Evolutionary conservation across 2,329 filamentous ascomycete species (phyloP).

Genomic region (Exophiala bonariae): DNA sequence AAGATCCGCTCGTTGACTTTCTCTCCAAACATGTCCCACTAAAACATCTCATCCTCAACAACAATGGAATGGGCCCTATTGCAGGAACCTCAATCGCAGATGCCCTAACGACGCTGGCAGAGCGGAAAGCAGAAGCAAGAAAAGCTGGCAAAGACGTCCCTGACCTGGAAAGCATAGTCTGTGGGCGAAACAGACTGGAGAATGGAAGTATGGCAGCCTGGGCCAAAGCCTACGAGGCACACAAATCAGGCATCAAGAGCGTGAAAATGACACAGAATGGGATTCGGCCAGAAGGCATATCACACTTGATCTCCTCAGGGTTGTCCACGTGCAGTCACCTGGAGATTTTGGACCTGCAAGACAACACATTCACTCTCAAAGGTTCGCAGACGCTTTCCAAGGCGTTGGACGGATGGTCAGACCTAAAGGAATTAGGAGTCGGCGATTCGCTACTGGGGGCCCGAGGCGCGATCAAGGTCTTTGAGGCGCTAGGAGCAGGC

Average conservation of each 20-base stretch:
- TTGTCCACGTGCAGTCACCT: constrained; percentile 69
- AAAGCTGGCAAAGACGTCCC: constrained; percentile 69
- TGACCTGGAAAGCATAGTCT: constrained; percentile 92
- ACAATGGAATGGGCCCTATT: constrained; percentile 92
- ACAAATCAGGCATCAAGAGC: constrained; percentile 72
- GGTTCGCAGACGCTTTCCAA: constrained; percentile 77
- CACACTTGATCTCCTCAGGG: constrained; percentile 74
- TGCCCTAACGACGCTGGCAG: constrained; percentile 77
- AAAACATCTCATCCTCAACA: constrained; percentile 93
- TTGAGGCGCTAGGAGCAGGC: constrained; percentile 70
- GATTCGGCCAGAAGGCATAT: constrained; percentile 90
- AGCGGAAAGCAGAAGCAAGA: constrained; percentile 74
- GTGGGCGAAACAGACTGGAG: constrained; percentile 91
- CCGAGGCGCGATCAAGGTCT: constrained; percentile 74
- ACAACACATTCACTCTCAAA: constrained; percentile 89
- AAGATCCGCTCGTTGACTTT: constrained; percentile 89
- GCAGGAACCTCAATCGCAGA: constrained; percentile 88
- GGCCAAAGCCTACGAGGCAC: constrained; percentile 82
- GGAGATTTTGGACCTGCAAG: constrained; percentile 83
- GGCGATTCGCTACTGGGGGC: constrained; percentile 83
- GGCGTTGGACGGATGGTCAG: constrained; percentile 72
- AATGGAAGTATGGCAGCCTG: constrained; percentile 95
- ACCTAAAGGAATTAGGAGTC: constrained; percentile 79
- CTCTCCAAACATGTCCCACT: constrained; percentile 84
- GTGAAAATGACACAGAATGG: constrained; percentile 99